A percentile compares a stretch with the other conserved stretches of the same genome.
Conservation (phyloP, 202 grass and related monocot genomes). For the Eragrostis tef region DNA sequence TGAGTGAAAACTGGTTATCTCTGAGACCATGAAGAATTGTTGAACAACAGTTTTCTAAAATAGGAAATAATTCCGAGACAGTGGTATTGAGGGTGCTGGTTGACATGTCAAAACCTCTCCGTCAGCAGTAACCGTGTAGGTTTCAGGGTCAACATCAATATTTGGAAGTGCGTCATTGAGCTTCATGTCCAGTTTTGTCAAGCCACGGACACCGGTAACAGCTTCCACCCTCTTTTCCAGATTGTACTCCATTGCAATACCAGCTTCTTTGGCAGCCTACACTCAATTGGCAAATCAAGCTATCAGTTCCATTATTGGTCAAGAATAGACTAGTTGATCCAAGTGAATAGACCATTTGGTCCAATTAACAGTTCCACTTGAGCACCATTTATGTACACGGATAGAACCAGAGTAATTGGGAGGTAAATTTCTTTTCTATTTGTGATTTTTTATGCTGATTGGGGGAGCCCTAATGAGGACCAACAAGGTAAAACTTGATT, state of each 20-base stretch:
- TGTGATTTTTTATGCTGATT: too few species aligned
- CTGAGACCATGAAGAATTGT: neutral
- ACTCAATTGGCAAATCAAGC: constrained; percentile 23
- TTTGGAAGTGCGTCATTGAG: constrained; percentile 78
- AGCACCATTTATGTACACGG: too few species aligned
- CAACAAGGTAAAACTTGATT: neutral
- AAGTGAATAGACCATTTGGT: too few species aligned
- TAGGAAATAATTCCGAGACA: constrained; percentile 91
- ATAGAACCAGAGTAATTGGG: neutral
- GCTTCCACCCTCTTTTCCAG: constrained; percentile 78
- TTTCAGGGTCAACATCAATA: constrained; percentile 82
- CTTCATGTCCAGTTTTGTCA: constrained; percentile 91
- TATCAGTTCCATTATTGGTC: neutral
- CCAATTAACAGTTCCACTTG: too few species aligned
- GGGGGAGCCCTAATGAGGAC: too few species aligned
- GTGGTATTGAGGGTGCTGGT: constrained; percentile 60
- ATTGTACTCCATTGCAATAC: constrained; percentile 57
- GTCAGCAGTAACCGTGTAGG: constrained; percentile 72
- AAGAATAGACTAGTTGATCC: neutral
- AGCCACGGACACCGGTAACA: constrained; percentile 58
- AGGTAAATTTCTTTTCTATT: neutral
- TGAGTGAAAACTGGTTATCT: neutral
- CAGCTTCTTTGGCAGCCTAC: constrained; percentile 74
- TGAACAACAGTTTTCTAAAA: constrained; percentile 48
- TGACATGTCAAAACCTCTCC: constrained; percentile 70